A percentile compares a stretch with the other conserved stretches of the same genome.
Evolutionary conservation across 2,329 filamentous ascomycete species (phyloP).

Genomic region (Colletotrichum tabaci): DNA sequence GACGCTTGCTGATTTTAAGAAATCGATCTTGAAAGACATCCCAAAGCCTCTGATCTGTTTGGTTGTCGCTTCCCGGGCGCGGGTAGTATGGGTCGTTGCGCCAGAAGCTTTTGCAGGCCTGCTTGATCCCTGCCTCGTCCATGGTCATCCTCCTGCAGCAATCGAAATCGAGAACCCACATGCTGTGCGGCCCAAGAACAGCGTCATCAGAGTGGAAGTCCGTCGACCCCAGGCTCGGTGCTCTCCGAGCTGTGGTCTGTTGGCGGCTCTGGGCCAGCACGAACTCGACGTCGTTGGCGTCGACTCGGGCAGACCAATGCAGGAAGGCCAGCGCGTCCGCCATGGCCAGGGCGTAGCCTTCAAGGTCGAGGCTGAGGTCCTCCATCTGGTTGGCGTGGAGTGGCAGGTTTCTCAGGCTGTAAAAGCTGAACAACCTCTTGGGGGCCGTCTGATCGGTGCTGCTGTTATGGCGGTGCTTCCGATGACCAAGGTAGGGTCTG

Average conservation of each 20-base stretch:
- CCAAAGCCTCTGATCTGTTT: conserved; percentile 45
- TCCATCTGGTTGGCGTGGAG: conserved; percentile 67
- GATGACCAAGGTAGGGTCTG: conserved; percentile 63
- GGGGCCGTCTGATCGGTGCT: neutral
- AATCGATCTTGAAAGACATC: conserved; percentile 42
- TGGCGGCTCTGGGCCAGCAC: conserved; percentile 57
- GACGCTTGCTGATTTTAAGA: neutral
- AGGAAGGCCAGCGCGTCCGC: conserved; percentile 65
- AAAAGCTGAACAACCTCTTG: conserved; percentile 42
- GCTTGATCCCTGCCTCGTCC: conserved; percentile 56
- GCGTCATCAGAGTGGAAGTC: neutral
- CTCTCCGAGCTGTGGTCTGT: neutral
- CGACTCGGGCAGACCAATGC: conserved; percentile 63
- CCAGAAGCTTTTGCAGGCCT: conserved; percentile 60
- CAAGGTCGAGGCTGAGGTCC: conserved; percentile 52
- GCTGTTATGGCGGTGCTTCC: conserved; percentile 35
- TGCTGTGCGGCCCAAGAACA: conserved; percentile 50
- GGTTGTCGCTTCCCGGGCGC: conserved; percentile 48
- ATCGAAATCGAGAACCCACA: conserved; percentile 67
- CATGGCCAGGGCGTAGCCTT: conserved; percentile 60
- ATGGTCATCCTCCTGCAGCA: conserved; percentile 53
- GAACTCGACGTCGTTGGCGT: conserved; percentile 70
- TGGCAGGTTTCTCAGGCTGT: conserved; percentile 64
- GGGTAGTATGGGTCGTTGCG: conserved; percentile 68
- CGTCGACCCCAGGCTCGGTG: too few species aligned